phyloP scores from a whole-genome alignment of 768 basidiomycete genomes.

The Pleurotus salmoneostramineus region DNA sequence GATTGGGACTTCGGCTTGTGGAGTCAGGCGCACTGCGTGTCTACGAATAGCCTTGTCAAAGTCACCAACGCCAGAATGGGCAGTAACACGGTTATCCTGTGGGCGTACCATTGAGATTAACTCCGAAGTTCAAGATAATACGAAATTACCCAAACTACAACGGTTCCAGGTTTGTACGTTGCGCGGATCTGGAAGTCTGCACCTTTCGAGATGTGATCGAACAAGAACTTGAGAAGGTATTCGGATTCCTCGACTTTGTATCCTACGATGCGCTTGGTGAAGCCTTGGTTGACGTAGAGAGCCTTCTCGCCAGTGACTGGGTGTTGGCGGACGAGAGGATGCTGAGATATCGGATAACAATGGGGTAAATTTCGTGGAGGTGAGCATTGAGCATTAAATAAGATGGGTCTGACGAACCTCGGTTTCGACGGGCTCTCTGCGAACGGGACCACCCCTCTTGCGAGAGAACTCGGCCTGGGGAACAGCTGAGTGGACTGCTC shows the following conservation, averaged over 20 bases:
- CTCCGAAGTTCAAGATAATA: neutral
- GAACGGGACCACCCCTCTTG: constrained; percentile 38
- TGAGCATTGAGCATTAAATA: neutral
- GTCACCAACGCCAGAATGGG: constrained; percentile 40
- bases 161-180: constrained; percentile 47
- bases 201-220: constrained; percentile 47
- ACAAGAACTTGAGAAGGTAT: constrained; percentile 50
- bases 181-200: constrained; percentile 48
- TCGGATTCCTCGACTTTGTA: constrained; percentile 54
- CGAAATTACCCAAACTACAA: constrained; percentile 49
- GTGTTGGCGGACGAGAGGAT: constrained; percentile 53
- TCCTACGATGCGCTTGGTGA: constrained; percentile 52
- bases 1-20: constrained; percentile 44
- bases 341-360: constrained; percentile 22
- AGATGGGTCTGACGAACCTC: constrained; percentile 23
- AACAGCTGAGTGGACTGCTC: constrained; percentile 53
- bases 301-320: constrained; percentile 64
- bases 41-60: constrained; percentile 31
- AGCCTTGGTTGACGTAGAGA: constrained; percentile 53
- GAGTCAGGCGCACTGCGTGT: constrained; percentile 45
- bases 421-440: constrained; percentile 46
- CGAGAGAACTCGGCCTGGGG: constrained; percentile 45
- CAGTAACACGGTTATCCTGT: constrained; percentile 45
- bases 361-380: neutral
- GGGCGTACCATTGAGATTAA: neutral